Base-by-base conservation (phyloP, 306 rosid species). In the Malus sieversii region DNA sequence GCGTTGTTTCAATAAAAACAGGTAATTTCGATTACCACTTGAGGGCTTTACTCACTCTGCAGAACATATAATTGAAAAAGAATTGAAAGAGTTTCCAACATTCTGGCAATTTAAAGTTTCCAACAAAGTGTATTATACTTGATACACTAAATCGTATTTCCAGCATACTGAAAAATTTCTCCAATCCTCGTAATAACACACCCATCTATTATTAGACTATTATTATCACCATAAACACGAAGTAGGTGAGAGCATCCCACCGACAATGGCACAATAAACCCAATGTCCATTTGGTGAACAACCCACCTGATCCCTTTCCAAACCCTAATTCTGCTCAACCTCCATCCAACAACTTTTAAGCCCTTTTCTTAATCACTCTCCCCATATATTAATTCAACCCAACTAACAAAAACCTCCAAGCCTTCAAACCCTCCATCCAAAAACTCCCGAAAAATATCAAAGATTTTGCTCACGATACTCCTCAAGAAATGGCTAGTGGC, bases 261-360 rank as follows among this genome's bases (percentile, higher is more conserved):
- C 69, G 42, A 76, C 29, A 27, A 16, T 25, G 64, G 22, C 53
- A 75, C 14, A 30, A 32, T 32, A 32, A 12, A 2, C 35, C 15
- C 61, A 32, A 15, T 61, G 33, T 38, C 14, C 55, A 58, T 78
- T 64, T 32, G 91, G 85, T 85, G 79, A 87, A 67, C 89, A 57
- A 85, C 84, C 73, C 33, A 52, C 62, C 14, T 10, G 42, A 38
- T 38, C 13, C 11, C 68, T n/a, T 2, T 18, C 23, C 19, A 35
- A 15, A 58, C 30, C 35, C 63, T 4, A 23, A 72, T 71, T 73
- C 73, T 29, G 77, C 61, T 82, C 79, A 87, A 85, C 90, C 59
- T 72, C 83, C 84, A 35, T 0, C 44, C 78, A 79, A 70, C 84
- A 5, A 79, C 83, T 38, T 73, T 46, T 5, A 35, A 27, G 13